Evolutionary conservation across 78 protist genomes (phyloP), one percentile per base, ranked within the genome.

Genomic region (Fonticula alba): DNA sequence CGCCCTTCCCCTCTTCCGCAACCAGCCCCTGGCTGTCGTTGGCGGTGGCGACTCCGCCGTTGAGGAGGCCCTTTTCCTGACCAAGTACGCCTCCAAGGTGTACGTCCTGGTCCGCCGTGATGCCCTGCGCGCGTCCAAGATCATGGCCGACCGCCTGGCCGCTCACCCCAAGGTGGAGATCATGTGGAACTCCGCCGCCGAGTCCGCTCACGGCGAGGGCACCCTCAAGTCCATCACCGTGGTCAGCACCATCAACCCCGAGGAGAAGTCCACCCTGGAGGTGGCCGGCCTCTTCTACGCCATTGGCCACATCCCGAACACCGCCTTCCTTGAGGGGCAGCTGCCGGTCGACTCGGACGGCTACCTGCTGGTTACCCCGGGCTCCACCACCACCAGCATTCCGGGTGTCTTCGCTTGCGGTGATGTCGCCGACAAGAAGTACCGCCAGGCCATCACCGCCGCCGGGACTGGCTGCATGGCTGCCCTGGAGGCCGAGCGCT

Each of bases 381-480:
- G 53, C 36, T 10, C 75, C 31, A 75, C 88, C 13, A 5, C 49
- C 49, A 85, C 94, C 5, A 71, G 36, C 61, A 60, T 88, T 17
- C 72, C 32, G 32, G 94, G 94, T 53, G 88, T 88, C 37, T 88
- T 84, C 38, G 89, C 83, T 9, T 60, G 76, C 35, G 94, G 94
- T 50, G 94, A 88, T 54, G 79, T 72, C 24, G 78, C 68, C 47
- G 95, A 89, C 76, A 52, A 72, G 52, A 40, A 68, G 40, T 89
- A 78, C 32, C 67, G 87, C 19, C 92, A 89, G 77, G 94, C 94
- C 29, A 78, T 85, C 63, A 83, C 89, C 4, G 84, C 89, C 11
- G 91, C 89, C 14, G 94, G 91, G 62, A 62, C 68, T 27, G 94
- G 94, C 24, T 88, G 94, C 72, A 81, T 72, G 86, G 87, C 85